Evolutionary conservation across 257 asterid genomes (phyloP), one percentile per base, ranked within the genome.

Genomic region (Solanum sitiens): DNA sequence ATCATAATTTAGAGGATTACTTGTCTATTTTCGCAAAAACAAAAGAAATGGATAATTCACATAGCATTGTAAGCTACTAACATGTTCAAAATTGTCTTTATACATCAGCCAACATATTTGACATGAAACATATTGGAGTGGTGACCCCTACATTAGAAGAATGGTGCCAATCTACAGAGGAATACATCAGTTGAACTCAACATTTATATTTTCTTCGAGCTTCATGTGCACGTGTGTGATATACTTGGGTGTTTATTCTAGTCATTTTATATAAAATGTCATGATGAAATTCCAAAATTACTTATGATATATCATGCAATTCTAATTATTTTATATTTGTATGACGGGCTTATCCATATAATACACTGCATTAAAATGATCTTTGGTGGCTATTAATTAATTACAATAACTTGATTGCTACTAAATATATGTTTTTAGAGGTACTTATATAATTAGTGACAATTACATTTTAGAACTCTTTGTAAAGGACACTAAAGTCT

Each of bases 41-140:
- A 44, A 44, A 44, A 44, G 50, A 44, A 11, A 11, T 11, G 14
- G 47, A 11, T 44, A 44, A 44, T 44, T 44, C 50, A 44, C 50
- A 11, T 44, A 44, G 50, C 50, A 44, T 45, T 45, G 21, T 8
- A 50, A 50, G 61, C 21, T 15, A 50, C 21, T 50, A 50, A 50
- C 61, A 50, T 50, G 61, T 15, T 25, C 32, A 32, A 68, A 80
- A 7, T 74, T 89, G 76, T 77, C 32, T 89, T 16, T 83, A 74
- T 18, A 61, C 30, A 47, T 47, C 96, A 95, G 97, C 95, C 35
- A 95, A 95, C 86, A 84, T 93, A 39, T 27, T 75, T 39, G 96
- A 94, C 94, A 94, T 94, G 98, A 88, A 77, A 45, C 94, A 94
- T 86, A 87, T 95, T 47, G 98, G 98, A 86, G 98, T 94, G 59